Evolutionary conservation across 108 stramenopile species (phyloP).

Genomic region (Epithemia pelagica): DNA sequence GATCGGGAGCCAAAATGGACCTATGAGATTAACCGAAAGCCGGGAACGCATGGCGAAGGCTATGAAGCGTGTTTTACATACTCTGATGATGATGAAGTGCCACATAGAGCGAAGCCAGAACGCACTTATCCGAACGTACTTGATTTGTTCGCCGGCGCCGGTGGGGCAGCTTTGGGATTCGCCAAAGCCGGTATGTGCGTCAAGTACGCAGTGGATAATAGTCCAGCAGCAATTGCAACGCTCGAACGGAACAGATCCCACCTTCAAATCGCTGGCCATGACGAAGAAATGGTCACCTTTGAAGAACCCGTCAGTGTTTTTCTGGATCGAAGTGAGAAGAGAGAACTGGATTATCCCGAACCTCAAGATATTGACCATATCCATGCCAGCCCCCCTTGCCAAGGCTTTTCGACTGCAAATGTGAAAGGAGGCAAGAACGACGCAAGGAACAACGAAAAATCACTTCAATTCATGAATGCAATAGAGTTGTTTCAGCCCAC

Average conservation of each 20-base stretch:
- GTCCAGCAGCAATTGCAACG: background rate
- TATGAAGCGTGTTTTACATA: too few relatives aligned
- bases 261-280: too few relatives aligned
- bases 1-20: too few relatives aligned
- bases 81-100: too few relatives aligned
- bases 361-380: background rate
- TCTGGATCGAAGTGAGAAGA: background rate
- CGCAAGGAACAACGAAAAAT: background rate
- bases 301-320: background rate
- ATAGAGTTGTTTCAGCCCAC: background rate
- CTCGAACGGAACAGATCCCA: too few relatives aligned
- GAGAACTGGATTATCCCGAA: background rate
- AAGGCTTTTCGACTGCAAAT: constrained; percentile 7
- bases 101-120: too few relatives aligned
- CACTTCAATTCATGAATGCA: background rate
- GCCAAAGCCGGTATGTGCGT: background rate
- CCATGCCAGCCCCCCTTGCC: constrained; percentile 7
- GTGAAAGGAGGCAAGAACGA: constrained; percentile 3
- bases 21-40: too few relatives aligned
- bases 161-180: background rate
- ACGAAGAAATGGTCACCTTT: too few relatives aligned
- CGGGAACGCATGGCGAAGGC: too few relatives aligned
- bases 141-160: background rate
- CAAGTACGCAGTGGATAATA: background rate
- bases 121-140: too few relatives aligned